Base-by-base conservation (phyloP, 2,329 filamentous ascomycete species). In the Colletotrichum lentis region DNA sequence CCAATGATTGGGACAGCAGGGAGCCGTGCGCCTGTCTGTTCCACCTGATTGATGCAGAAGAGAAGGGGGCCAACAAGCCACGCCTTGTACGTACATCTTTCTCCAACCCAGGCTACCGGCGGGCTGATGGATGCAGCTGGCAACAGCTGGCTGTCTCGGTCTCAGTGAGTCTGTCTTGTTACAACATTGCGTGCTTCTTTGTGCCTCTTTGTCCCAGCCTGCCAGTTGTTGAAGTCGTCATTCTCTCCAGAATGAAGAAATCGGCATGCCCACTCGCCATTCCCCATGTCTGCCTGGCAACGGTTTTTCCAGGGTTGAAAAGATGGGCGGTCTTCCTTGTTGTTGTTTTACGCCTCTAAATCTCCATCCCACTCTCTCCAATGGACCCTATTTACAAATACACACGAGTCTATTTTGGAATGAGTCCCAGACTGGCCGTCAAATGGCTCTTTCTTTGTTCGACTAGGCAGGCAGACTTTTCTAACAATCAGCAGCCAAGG, bases 31-130 rank as follows among this genome's bases (percentile, higher is more conserved):
- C 39, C n/a, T 57, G 59, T 49, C 47, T 20, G 61, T 64, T 67
- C 64, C 64, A 55, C 47, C 64, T 67, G 64, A 59, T 49, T 55
- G 54, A 67, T 58, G 65, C 61, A 65, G 62, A 62, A 50, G 31
- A 35, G 8, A 35, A 35, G 31, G 31, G 10, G 10, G 31, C 31
- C 31, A 35, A 7, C 31, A 57, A 43, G 49, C 63, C 49, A 62
- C 49, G n/a, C 57, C 18, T 10, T 44, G 31, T n/a, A 22, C 54
- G 27, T 8, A 31, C 27, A 31, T 2, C 5, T 31, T 7, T 44
- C 43, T 43, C 37, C 35, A 46, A 49, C 52, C 12, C 24, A 14
- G 41, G 4, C 39, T 18, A 41, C 2, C 14, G 4, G 5, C 50
- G 18, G 2, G 24, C 6, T 3, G 20, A 5, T 35, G 24, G 20